Conservation (phyloP, 805 yeast genomes). For the Yueomyces sp. region DNA sequence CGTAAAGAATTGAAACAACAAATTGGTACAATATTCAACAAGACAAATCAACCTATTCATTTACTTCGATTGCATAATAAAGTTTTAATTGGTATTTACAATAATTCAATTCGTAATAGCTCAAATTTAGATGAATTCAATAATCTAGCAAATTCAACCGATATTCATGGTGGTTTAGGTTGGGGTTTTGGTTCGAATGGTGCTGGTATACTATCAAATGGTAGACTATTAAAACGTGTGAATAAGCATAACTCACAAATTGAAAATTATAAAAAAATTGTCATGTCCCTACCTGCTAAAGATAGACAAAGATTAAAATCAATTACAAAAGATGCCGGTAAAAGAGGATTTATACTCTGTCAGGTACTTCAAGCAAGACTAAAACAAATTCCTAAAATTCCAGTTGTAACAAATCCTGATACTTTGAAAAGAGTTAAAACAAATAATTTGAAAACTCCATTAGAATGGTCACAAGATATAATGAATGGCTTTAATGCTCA, state of each 20-base stretch:
- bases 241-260: conserved; percentile 52
- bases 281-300: conserved; percentile 70
- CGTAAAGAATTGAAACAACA: conserved; percentile 55
- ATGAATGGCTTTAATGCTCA: conserved; percentile 76
- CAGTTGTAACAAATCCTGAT: conserved; percentile 36
- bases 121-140: conserved; percentile 33
- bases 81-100: conserved; percentile 63
- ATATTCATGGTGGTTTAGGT: conserved; percentile 16
- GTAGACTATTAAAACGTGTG: conserved; percentile 22
- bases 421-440: conserved; percentile 20
- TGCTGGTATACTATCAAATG: conserved; percentile 18
- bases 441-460: conserved; percentile 29
- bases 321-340: conserved; percentile 73
- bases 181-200: conserved; percentile 36
- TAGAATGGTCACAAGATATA: conserved; percentile 88
- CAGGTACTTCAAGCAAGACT: conserved; percentile 58
- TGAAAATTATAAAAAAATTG: conserved; percentile 71
- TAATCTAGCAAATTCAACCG: conserved; percentile 39
- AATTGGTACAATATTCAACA: conserved; percentile 38
- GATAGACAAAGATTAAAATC: conserved; percentile 78
- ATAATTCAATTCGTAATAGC: conserved; percentile 70
- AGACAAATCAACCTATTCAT: not conserved
- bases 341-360: conserved; percentile 59
- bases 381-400: conserved; percentile 55
- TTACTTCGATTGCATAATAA: conserved; percentile 55